Conservation (phyloP, 2,329 filamentous ascomycete species). For the Metarhizium album region DNA sequence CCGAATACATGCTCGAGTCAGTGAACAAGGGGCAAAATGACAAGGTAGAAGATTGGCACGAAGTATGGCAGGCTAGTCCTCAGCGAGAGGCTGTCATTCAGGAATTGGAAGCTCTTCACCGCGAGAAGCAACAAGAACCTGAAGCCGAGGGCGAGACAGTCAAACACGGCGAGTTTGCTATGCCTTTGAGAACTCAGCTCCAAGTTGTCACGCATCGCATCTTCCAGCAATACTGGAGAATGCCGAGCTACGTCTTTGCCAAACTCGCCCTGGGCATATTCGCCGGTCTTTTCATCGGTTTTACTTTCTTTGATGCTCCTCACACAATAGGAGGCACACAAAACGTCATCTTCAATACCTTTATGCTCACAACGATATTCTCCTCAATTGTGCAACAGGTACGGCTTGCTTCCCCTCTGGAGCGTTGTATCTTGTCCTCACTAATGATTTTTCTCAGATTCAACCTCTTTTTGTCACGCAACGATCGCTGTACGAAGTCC, state of each 20-base stretch:
- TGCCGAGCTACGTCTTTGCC: constrained; percentile 65
- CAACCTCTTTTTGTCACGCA: constrained; percentile 71
- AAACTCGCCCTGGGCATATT: constrained; percentile 53
- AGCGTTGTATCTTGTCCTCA: constrained; percentile 24
- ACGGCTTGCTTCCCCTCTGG: not conserved
- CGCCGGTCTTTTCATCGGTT: constrained; percentile 61
- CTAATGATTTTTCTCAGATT: constrained; percentile 29
- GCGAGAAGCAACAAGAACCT: constrained; percentile 25
- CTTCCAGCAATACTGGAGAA: constrained; percentile 78
- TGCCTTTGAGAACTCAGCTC: constrained; percentile 58
- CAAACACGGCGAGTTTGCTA: constrained; percentile 60
- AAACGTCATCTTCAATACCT: constrained; percentile 63
- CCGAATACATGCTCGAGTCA: constrained; percentile 61
- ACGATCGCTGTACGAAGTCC: constrained; percentile 64
- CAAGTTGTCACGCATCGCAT: constrained; percentile 54
- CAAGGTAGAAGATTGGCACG: constrained; percentile 50
- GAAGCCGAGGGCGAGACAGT: constrained; percentile 8
- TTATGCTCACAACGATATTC: constrained; percentile 69
- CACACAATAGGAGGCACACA: constrained; percentile 58
- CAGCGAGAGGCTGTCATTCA: constrained; percentile 41
- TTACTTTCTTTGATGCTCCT: constrained; percentile 52
- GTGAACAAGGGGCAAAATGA: constrained; percentile 30
- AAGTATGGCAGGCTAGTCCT: constrained; percentile 47
- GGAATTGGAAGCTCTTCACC: constrained; percentile 55
- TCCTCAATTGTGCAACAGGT: constrained; percentile 54